Base-by-base conservation (phyloP, 2,329 filamentous ascomycete species). In the Colletotrichum tropicicola region DNA sequence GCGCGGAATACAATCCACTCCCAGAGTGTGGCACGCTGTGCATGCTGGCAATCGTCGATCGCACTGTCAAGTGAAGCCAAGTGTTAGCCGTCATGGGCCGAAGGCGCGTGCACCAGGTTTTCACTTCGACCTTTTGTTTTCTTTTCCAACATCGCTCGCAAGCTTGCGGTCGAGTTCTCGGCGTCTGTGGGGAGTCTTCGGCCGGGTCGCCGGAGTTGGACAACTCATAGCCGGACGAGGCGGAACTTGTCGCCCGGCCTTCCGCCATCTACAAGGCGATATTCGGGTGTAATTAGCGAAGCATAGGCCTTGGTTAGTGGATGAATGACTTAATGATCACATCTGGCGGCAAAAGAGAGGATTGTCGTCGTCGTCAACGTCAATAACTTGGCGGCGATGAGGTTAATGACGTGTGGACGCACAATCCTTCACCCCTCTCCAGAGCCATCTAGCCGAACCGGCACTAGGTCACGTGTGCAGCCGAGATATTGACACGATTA, bases 71-170 rank as follows among this genome's bases (percentile, higher is more conserved):
- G 15, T 12, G 15, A 10, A n/a, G n/a, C n/a, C n/a, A n/a, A n/a
- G n/a, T n/a, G n/a, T n/a, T n/a, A n/a, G n/a, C n/a, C n/a, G n/a
- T n/a, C n/a, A n/a, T n/a, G n/a, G n/a, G n/a, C n/a, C n/a, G n/a
- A n/a, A n/a, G n/a, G n/a, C n/a, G n/a, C n/a, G n/a, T n/a, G n/a
- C n/a, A n/a, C n/a, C n/a, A n/a, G n/a, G n/a, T n/a, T n/a, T n/a
- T n/a, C n/a, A n/a, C n/a, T n/a, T n/a, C n/a, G n/a, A 65, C 62
- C 51, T 61, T 61, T 30, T 65, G 62, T 17, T 61, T 65, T 19
- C 62, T 44, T 23, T 52, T 65, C 62, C 62, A 65, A 21, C 57
- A 65, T 37, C 62, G 19, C 19, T 45, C 57, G 30, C 62, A 65
- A 10, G 62, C 62, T 28, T 52, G 58, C 19, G 58, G 49, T 12